phyloP scores from a whole-genome alignment of 169 alveolate species.

The Cryptosporidium baileyi region DNA sequence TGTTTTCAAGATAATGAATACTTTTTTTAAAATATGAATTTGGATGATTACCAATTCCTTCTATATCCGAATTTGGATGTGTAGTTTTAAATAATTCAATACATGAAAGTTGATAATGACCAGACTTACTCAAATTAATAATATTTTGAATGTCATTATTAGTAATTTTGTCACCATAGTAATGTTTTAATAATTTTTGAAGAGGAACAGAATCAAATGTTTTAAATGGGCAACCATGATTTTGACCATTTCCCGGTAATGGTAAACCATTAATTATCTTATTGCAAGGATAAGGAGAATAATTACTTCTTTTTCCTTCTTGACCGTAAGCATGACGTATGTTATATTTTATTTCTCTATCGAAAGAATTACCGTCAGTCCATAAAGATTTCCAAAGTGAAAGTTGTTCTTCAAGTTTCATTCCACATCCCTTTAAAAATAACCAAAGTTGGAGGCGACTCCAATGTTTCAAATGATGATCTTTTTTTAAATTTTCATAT shows the following conservation, averaged over 20 bases:
- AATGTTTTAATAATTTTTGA: conserved; percentile 68
- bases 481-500: conserved; percentile 81
- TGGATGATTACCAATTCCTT: conserved; percentile 90
- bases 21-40: conserved; percentile 78
- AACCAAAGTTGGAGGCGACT: conserved; percentile 89
- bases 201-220: conserved; percentile 72
- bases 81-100: conserved; percentile 83
- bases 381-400: conserved; percentile 84
- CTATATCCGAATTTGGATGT: conserved; percentile 84
- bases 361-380: conserved; percentile 84
- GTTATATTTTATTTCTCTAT: conserved; percentile 88
- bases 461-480: conserved; percentile 85
- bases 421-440: conserved; percentile 88
- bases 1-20: neutral
- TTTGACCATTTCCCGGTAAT: conserved; percentile 86
- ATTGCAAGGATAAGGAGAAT: conserved; percentile 90
- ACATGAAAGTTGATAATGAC: conserved; percentile 88
- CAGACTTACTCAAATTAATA: conserved; percentile 76
- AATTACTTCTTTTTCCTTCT: conserved; percentile 90
- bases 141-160: conserved; percentile 78
- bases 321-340: conserved; percentile 92
- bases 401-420: conserved; percentile 86
- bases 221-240: conserved; percentile 95
- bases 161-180: conserved; percentile 69
- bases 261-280: conserved; percentile 87